Conservation (phyloP, 148 eudicot genomes). For the Polygonum aviculare region DNA sequence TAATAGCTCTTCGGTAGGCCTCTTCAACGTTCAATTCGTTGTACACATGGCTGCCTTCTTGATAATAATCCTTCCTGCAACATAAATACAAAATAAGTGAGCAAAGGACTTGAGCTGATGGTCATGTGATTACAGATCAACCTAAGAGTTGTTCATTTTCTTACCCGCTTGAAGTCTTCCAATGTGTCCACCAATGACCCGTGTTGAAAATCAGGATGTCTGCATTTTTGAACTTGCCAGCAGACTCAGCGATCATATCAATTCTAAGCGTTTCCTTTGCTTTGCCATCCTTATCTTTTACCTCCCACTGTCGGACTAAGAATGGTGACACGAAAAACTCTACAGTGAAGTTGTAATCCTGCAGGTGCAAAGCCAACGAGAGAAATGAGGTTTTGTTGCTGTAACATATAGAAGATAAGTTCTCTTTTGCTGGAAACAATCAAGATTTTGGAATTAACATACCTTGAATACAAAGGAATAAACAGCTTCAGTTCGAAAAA, state of each 20-base stretch:
- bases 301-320: conserved; percentile 82
- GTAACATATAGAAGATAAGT: neutral
- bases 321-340: conserved; percentile 93
- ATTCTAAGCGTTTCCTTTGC: conserved; percentile 85
- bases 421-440: neutral
- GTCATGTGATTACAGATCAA: neutral
- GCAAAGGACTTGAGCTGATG: neutral
- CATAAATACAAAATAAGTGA: neutral
- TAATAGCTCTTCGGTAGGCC: conserved; percentile 79
- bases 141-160: neutral
- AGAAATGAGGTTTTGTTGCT: neutral
- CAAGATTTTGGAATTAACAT: conserved; percentile 12
- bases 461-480: conserved; percentile 82
- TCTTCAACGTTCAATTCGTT: conserved; percentile 56
- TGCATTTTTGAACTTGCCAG: conserved; percentile 53
- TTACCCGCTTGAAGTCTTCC: conserved; percentile 83
- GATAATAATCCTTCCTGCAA: conserved; percentile 75
- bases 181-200: conserved; percentile 99
- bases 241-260: conserved; percentile 46
- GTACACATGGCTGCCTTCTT: conserved; percentile 90
- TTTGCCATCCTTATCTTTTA: conserved; percentile 39
- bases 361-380: neutral
- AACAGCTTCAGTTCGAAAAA: conserved; percentile 66
- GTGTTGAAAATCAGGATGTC: conserved; percentile 80
- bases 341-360: conserved; percentile 70